Evolutionary conservation across 768 basidiomycete species (phyloP), one percentile per base, ranked within the genome.

Genomic region (Asterophora parasitica): DNA sequence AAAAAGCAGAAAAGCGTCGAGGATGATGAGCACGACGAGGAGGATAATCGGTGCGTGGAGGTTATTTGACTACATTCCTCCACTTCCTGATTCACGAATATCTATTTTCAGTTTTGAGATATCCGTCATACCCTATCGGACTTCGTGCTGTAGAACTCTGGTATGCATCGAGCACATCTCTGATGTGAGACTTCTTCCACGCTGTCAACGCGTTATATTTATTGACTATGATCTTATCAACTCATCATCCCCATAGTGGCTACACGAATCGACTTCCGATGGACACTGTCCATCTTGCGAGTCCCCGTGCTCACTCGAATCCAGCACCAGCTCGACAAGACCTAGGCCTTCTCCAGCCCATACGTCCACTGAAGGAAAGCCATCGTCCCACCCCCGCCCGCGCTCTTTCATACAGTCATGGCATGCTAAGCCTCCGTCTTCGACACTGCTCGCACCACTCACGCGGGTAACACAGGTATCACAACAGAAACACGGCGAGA

Each of bases 241-340:
- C 27, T 31, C 30, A 31, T 31, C 30, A 20, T 23, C 5, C 23
- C 6, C 4, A 20, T 27, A 57, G 55, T 57, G 52, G 55, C 37
- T 51, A 5, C 47, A 54, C 26, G 56, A 48, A n/a, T 30, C 49
- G 7, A 16, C 44, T 4, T 48, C 49, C 7, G 41, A 54, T 26
- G 38, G 48, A 11, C 42, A 48, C 28, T 57, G 56, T 33, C 56
- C 56, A 9, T 48, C 56, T n/a, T 57, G 56, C 34, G 42, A 49
- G 41, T 32, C 38, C 2, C 50, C 42, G 3, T 57, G 50, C 30
- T 48, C 51, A 9, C 33, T 48, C 20, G 33, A 43, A 27, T 30
- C 33, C 1, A 40, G 17, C 23, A 37, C 32, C 23, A 6, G 23
- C 6, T 23, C 23, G 23, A 23, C 23, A 6, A 23, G 6, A 23